phyloP scores from a whole-genome alignment of 2,329 filamentous ascomycete genomes.

The Alternaria incomplexa region DNA sequence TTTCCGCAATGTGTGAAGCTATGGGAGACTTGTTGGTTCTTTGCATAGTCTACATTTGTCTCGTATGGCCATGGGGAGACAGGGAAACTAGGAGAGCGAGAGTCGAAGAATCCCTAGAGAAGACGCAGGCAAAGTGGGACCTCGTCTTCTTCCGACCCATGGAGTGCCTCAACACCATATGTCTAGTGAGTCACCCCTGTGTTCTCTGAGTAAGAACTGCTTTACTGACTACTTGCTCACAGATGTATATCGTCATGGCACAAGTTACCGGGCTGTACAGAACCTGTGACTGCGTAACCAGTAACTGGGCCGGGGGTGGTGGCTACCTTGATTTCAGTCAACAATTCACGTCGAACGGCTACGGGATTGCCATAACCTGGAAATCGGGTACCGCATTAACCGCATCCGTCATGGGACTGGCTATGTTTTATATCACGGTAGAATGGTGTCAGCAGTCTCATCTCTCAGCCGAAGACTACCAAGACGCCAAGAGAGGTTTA shows the following conservation, averaged over 20 bases:
- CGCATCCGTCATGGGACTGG: constrained; percentile 34
- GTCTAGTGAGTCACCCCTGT: constrained; percentile 33
- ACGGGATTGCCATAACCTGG: constrained; percentile 41
- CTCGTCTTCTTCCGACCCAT: constrained; percentile 39
- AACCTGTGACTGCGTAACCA: constrained; percentile 52
- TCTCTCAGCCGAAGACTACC: constrained; percentile 43
- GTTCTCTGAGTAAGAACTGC: neutral
- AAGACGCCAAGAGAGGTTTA: constrained; percentile 34
- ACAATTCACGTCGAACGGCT: constrained; percentile 38
- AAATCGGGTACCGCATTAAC: constrained; percentile 39
- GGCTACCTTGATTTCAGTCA: constrained; percentile 52
- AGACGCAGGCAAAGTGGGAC: constrained; percentile 24
- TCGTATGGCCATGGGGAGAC: constrained; percentile 11
- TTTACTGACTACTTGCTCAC: too few species aligned
- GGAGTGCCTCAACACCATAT: constrained; percentile 47
- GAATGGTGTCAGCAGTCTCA: constrained; percentile 50
- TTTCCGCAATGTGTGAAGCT: constrained; percentile 6
- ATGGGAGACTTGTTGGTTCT: constrained; percentile 10
- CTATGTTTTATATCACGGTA: constrained; percentile 47
- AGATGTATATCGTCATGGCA: constrained; percentile 36
- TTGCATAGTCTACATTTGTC: constrained; percentile 1
- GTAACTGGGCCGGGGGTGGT: constrained; percentile 45
- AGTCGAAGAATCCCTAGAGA: constrained; percentile 7
- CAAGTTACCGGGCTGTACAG: constrained; percentile 53
- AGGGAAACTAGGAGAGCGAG: constrained; percentile 2